Evolutionary conservation across 2,329 filamentous ascomycete genomes (phyloP).

Genomic region (Chalaropsis thielavioides): DNA sequence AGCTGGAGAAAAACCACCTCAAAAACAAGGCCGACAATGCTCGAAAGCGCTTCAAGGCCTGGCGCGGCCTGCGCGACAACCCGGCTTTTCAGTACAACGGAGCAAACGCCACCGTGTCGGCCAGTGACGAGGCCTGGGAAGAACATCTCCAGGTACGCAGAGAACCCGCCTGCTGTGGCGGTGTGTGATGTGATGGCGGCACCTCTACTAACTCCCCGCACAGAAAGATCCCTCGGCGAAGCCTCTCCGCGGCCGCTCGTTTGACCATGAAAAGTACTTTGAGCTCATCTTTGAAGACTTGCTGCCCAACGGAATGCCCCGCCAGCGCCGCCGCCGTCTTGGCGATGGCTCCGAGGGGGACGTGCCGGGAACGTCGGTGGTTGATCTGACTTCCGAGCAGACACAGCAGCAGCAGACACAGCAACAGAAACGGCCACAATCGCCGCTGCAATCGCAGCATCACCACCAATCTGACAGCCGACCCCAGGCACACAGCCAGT

Average conservation of each 20-base stretch:
- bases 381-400: neutral
- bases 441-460: conserved; percentile 19
- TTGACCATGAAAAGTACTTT: conserved; percentile 47
- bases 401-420: neutral
- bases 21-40: conserved; percentile 52
- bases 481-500: neutral
- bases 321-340: conserved; percentile 3
- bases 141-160: conserved; percentile 42
- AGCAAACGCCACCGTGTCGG: conserved; percentile 36
- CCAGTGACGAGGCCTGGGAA: conserved; percentile 42
- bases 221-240: conserved; percentile 45
- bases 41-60: conserved; percentile 47
- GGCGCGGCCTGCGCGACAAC: conserved; percentile 43
- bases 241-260: conserved; percentile 41
- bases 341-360: neutral
- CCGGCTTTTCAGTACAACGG: conserved; percentile 42
- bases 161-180: too few species aligned
- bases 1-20: conserved; percentile 45
- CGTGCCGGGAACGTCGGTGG: neutral
- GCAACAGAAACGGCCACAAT: conserved; percentile 16
- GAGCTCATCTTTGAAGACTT: conserved; percentile 47
- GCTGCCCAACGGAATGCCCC: conserved; percentile 23
- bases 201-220: neutral
- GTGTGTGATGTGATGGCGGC: neutral
- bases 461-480: neutral